Evolutionary conservation across 2,329 filamentous ascomycete genomes (phyloP).

Genomic region (Phaeoacremonium minimum): DNA sequence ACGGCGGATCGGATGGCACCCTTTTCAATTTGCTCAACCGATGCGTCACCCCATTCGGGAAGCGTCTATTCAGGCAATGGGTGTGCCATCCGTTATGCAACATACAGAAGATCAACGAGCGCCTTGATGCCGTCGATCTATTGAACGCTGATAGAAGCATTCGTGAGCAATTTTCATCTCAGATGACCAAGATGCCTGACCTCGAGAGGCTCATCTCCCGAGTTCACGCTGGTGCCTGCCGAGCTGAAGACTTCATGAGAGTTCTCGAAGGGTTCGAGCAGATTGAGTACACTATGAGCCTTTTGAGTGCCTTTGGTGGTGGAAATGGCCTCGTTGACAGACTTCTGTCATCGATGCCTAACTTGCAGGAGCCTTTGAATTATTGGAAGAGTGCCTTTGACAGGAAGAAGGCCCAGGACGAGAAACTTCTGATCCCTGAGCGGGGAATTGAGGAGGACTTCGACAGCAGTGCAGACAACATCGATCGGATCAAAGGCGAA

Average conservation of each 20-base stretch:
- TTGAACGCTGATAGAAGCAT: conserved; percentile 78
- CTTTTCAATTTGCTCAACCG: conserved; percentile 87
- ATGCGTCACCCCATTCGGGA: conserved; percentile 94
- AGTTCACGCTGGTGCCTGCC: conserved; percentile 88
- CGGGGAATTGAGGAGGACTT: conserved; percentile 88
- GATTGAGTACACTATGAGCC: conserved; percentile 87
- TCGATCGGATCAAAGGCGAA: conserved; percentile 70
- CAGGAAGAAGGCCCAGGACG: conserved; percentile 69
- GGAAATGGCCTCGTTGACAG: conserved; percentile 81
- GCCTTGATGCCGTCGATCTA: conserved; percentile 89
- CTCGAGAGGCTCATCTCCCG: conserved; percentile 91
- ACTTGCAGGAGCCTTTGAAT: conserved; percentile 67
- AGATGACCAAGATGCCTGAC: conserved; percentile 88
- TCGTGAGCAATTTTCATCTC: conserved; percentile 82
- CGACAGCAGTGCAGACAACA: conserved; percentile 73
- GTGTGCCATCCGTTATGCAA: conserved; percentile 93
- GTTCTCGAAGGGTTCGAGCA: conserved; percentile 96
- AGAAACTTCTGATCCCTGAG: conserved; percentile 80
- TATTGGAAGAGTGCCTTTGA: conserved; percentile 95
- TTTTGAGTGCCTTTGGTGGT: conserved; percentile 70
- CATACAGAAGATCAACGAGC: conserved; percentile 82
- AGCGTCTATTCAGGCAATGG: conserved; percentile 94
- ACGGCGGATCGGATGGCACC: conserved; percentile 80
- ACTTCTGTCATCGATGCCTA: conserved; percentile 79
- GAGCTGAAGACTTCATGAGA: conserved; percentile 84